phyloP scores from a whole-genome alignment of 805 yeast genomes.

The Pichia kluyveri region DNA sequence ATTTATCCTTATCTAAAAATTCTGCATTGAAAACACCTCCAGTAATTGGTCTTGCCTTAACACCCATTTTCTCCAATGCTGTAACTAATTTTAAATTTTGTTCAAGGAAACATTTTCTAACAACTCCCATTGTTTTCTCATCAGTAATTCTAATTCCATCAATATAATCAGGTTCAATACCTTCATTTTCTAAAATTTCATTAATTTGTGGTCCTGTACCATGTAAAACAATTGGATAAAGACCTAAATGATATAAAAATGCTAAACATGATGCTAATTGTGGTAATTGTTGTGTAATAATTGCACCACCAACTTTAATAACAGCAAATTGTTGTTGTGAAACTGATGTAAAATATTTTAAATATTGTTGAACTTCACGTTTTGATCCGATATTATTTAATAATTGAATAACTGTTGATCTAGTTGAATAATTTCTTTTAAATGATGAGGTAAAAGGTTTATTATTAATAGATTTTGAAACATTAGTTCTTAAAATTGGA shows the following conservation, averaged over 20 bases:
- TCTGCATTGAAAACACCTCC: conserved; percentile 96
- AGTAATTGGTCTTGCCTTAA: conserved; percentile 96
- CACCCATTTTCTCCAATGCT: conserved; percentile 93
- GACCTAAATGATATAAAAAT: conserved; percentile 92
- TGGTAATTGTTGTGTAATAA: conserved; percentile 87
- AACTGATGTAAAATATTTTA: conserved; percentile 93
- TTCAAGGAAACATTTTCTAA: conserved; percentile 88
- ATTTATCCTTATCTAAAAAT: conserved; percentile 82
- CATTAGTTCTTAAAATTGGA: neutral
- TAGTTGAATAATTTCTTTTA: conserved; percentile 43
- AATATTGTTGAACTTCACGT: conserved; percentile 95
- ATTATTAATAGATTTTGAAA: neutral
- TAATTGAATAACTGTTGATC: conserved; percentile 92
- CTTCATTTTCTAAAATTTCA: conserved; percentile 84
- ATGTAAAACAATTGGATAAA: conserved; percentile 92
- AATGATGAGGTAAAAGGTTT: no score
- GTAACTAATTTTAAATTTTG: conserved; percentile 93
- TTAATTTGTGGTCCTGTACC: conserved; percentile 99
- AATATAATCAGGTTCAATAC: conserved; percentile 89
- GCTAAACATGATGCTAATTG: conserved; percentile 95
- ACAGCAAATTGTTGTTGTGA: conserved; percentile 96
- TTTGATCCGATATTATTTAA: conserved; percentile 95
- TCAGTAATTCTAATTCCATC: conserved; percentile 97
- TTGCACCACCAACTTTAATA: conserved; percentile 98
- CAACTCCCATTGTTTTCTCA: conserved; percentile 90